Evolutionary conservation across 306 rosid genomes (phyloP).

Genomic region (Cucumis hystrix): DNA sequence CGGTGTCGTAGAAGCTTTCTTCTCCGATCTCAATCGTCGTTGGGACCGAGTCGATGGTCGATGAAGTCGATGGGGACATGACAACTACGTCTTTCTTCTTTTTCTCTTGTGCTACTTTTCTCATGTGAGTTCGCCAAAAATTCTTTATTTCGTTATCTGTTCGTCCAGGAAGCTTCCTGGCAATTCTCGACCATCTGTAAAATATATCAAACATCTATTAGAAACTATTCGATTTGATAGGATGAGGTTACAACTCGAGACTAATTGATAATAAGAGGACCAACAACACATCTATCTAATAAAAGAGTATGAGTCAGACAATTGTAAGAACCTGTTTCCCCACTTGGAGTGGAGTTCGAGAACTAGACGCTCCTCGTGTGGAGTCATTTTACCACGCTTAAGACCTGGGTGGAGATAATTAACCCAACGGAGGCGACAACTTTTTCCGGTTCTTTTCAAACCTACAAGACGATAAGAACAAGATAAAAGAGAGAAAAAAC

Average conservation of each 20-base stretch:
- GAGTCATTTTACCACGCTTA: constrained; percentile 79
- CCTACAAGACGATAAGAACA: constrained; percentile 30
- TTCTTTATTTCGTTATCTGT: constrained; percentile 97
- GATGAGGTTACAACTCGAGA: too few relatives aligned
- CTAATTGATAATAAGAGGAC: too few relatives aligned
- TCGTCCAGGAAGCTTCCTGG: constrained; percentile 82
- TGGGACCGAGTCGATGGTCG: constrained; percentile 27
- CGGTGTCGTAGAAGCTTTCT: constrained; percentile 72
- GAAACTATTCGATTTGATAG: too few relatives aligned
- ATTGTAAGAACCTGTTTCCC: constrained; percentile 66
- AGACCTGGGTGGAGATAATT: constrained; percentile 95
- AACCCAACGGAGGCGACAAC: constrained; percentile 96
- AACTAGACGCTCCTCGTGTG: constrained; percentile 76
- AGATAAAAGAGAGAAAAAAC: constrained; percentile 6
- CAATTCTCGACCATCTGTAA: constrained; percentile 91
- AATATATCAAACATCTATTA: not conserved
- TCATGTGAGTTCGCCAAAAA: constrained; percentile 90
- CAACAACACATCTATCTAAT: too few relatives aligned
- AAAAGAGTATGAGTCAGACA: not conserved
- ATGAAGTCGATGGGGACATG: constrained; percentile 13
- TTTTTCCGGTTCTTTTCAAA: constrained; percentile 90
- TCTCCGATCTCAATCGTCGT: constrained; percentile 39
- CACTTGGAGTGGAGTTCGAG: constrained; percentile 85
- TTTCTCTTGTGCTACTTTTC: constrained; percentile 78
- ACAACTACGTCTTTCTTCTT: constrained; percentile 20